phyloP scores from a whole-genome alignment of 345 rosid genomes.

The Sonneratia alba region DNA sequence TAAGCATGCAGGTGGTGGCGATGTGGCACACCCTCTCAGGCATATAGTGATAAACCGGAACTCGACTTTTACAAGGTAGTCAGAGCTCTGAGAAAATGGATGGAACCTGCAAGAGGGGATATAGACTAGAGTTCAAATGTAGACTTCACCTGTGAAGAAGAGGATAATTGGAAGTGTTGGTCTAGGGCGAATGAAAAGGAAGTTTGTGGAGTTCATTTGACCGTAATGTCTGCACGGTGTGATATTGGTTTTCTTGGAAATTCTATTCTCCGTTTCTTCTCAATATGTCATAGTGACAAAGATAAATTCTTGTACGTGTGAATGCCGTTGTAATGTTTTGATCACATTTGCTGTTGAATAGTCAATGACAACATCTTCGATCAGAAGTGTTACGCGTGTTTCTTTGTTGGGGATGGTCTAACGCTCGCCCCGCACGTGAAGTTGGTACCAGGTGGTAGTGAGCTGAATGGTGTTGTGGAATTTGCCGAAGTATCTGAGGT shows the following conservation, averaged over 20 bases:
- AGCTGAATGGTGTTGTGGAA: too few relatives aligned
- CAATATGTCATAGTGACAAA: not conserved
- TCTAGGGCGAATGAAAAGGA: not conserved
- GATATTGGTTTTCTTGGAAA: conserved; percentile 1
- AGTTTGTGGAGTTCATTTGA: not conserved
- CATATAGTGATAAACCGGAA: conserved; percentile 36
- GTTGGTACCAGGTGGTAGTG: too few relatives aligned
- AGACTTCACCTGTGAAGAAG: not conserved
- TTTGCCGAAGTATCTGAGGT: too few relatives aligned
- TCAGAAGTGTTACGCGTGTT: too few relatives aligned
- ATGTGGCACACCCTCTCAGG: conserved; percentile 35
- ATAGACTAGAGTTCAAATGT: not conserved
- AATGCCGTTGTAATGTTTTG: too few relatives aligned
- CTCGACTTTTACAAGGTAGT: conserved; percentile 18
- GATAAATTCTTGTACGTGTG: too few relatives aligned
- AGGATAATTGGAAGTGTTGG: not conserved
- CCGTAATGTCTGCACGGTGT: not conserved
- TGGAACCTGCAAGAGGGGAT: conserved; percentile 5
- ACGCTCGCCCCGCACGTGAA: too few relatives aligned
- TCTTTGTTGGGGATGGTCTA: too few relatives aligned
- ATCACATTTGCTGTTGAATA: too few relatives aligned
- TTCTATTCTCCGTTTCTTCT: not conserved
- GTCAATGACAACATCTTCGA: too few relatives aligned
- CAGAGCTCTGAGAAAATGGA: conserved; percentile 2
- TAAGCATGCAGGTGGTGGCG: conserved; percentile 40